Conservation (phyloP, 2,329 filamentous ascomycete genomes). For the Aspergillus pseudotamarii region DNA sequence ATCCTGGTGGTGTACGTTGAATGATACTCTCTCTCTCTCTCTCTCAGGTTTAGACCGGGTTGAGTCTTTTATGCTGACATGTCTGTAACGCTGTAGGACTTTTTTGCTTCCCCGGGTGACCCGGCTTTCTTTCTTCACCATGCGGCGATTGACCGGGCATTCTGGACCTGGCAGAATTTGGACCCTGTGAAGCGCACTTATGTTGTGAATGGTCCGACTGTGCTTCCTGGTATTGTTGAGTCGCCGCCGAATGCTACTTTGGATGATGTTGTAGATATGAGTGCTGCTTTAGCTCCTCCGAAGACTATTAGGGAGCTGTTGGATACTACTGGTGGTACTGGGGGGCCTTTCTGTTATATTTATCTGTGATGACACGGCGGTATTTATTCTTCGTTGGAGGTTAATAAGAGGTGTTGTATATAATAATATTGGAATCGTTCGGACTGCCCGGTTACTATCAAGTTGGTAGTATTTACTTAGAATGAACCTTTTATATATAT, state of each 20-base stretch:
- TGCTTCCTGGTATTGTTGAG: not conserved
- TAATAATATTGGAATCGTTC: not conserved
- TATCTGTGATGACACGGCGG: conserved; percentile 12
- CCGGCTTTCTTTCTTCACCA: conserved; percentile 53
- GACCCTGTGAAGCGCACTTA: conserved; percentile 11
- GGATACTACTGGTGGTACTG: conserved; percentile 24
- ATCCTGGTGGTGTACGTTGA: conserved; percentile 36
- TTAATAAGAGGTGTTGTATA: not conserved
- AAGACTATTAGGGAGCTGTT: conserved; percentile 21
- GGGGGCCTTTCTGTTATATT: conserved; percentile 30
- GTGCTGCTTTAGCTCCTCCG: conserved; percentile 15
- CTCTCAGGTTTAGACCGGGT: too few relatives aligned
- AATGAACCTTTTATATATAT: not conserved
- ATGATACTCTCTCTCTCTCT: too few relatives aligned
- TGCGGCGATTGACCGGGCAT: conserved; percentile 49
- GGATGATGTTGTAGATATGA: conserved; percentile 28
- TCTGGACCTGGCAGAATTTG: conserved; percentile 53
- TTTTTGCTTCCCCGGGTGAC: conserved; percentile 48
- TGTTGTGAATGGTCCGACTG: conserved; percentile 15
- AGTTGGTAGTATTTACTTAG: not conserved
- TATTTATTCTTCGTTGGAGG: not conserved
- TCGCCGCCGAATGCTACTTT: conserved; percentile 25
- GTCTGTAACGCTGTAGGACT: conserved; percentile 32
- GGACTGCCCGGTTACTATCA: not conserved
- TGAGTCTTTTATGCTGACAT: not conserved